phyloP scores from a whole-genome alignment of 805 yeast species.

The Metschnikowia borealis region DNA sequence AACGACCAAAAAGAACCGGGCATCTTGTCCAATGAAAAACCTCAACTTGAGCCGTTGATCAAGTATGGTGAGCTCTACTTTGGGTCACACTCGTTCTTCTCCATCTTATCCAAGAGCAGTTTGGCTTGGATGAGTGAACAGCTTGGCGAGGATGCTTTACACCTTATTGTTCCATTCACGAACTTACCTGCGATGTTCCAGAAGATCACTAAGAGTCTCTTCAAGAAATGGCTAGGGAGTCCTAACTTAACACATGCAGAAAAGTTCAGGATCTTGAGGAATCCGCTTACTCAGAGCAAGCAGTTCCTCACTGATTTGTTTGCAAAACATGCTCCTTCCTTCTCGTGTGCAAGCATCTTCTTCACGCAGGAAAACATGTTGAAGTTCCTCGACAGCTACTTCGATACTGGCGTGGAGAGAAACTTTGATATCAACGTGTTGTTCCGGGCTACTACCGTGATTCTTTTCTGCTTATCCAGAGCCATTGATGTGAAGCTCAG shows the following conservation, averaged over 20 bases:
- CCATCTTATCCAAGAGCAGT: slow-evolving; percentile 33
- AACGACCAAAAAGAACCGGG: neutral
- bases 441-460: slow-evolving; percentile 7
- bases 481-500: neutral
- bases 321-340: slow-evolving; percentile 2
- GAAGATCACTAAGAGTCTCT: slow-evolving; percentile 15
- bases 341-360: slow-evolving; percentile 4
- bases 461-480: slow-evolving; percentile 8
- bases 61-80: slow-evolving; percentile 20
- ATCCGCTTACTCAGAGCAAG: slow-evolving; percentile 22
- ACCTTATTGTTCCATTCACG: slow-evolving; percentile 24
- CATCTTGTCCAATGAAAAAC: neutral
- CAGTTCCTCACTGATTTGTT: slow-evolving; percentile 7
- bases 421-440: slow-evolving; percentile 4
- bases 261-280: slow-evolving; percentile 18
- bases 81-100: slow-evolving; percentile 35
- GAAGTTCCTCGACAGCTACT: slow-evolving; percentile 6
- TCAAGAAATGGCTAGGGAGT: slow-evolving; percentile 31
- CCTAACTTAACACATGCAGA: slow-evolving; percentile 20
- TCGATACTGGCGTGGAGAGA: slow-evolving; percentile 2
- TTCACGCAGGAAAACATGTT: neutral
- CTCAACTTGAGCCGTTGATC: neutral
- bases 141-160: slow-evolving; percentile 21
- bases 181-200: slow-evolving; percentile 27
- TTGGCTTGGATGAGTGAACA: slow-evolving; percentile 29